A percentile compares a stretch with the other conserved stretches of the same genome.
Conservation (phyloP, 2,329 filamentous ascomycete genomes). For the Dactylellina leptospora region DNA sequence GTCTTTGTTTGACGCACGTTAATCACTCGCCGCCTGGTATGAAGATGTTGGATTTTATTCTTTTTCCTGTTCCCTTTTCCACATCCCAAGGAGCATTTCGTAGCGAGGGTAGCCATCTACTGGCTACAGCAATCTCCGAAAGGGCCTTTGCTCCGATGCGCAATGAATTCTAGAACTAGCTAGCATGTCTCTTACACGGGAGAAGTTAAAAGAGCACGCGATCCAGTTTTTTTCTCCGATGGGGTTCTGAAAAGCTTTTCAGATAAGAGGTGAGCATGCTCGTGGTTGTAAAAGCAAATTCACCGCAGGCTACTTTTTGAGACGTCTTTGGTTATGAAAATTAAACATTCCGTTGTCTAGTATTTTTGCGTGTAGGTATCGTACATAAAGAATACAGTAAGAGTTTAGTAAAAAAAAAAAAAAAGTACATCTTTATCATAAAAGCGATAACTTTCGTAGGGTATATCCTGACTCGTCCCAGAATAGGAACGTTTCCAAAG, state of each 20-base stretch:
- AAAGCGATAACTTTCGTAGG: background rate
- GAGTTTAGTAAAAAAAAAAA: background rate
- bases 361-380: background rate
- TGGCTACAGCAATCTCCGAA: constrained; percentile 3
- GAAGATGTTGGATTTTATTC: constrained; percentile 33
- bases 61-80: no score
- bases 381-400: no score
- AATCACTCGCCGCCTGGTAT: constrained; percentile 35
- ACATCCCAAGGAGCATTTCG: background rate
- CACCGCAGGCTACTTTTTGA: constrained; percentile 19
- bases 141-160: constrained; percentile 5
- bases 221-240: constrained; percentile 44
- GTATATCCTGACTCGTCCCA: constrained; percentile 22
- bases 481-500: constrained; percentile 7
- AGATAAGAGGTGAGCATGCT: no score
- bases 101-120: background rate
- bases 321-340: background rate
- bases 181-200: constrained; percentile 1
- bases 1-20: constrained; percentile 52
- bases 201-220: constrained; percentile 33
- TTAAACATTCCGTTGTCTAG: constrained; percentile 4
- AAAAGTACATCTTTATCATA: background rate
- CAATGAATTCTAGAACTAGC: background rate
- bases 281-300: constrained; percentile 27
- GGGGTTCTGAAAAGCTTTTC: no score